These are phyloP conservation scores for Pseudoneurospora amorphoporcata DNA, from an alignment of 495 filamentous ascomycete species.

Conservation along the genomic window DNA sequence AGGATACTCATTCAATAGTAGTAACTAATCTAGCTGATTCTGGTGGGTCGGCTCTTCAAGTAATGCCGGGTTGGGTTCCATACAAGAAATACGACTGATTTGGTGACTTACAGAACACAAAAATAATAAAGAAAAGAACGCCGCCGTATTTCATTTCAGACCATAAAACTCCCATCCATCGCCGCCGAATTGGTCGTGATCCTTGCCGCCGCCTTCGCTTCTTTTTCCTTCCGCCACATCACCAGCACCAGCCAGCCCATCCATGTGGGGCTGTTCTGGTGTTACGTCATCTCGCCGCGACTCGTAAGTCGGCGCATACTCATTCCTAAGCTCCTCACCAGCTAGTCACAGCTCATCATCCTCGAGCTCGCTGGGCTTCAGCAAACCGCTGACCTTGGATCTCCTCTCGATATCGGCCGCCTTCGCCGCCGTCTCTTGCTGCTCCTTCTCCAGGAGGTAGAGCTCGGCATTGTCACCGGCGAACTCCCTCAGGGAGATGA, in stretches of 20 bases:
- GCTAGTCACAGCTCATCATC: constrained; percentile 88
- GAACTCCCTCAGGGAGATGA: constrained; percentile 95
- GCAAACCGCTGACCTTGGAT: constrained; percentile 82
- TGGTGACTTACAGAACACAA: not conserved
- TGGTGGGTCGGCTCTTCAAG: not conserved
- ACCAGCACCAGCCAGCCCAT: not conserved
- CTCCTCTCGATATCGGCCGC: constrained; percentile 74
- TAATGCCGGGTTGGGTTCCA: not conserved
- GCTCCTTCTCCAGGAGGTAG: constrained; percentile 90
- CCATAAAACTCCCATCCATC: constrained; percentile 47
- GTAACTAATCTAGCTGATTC: not conserved
- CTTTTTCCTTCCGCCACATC: not conserved
- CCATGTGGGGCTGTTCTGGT: not conserved
- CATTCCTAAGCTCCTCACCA: constrained; percentile 51
- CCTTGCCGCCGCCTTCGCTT: constrained; percentile 5
- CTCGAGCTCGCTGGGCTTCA: constrained; percentile 90
- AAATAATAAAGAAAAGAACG: constrained; percentile 2
- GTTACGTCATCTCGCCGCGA: constrained; percentile 4
- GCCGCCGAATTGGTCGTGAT: constrained; percentile 3
- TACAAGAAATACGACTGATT: not conserved
- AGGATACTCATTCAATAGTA: not conserved
- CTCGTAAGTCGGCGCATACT: constrained; percentile 35
- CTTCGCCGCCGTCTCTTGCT: constrained; percentile 65
- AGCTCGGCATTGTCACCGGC: constrained; percentile 85
- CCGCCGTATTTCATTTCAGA: constrained; percentile 19